Base-by-base conservation (phyloP, 1,284 basidiomycete species). In the Pascua sp. region DNA sequence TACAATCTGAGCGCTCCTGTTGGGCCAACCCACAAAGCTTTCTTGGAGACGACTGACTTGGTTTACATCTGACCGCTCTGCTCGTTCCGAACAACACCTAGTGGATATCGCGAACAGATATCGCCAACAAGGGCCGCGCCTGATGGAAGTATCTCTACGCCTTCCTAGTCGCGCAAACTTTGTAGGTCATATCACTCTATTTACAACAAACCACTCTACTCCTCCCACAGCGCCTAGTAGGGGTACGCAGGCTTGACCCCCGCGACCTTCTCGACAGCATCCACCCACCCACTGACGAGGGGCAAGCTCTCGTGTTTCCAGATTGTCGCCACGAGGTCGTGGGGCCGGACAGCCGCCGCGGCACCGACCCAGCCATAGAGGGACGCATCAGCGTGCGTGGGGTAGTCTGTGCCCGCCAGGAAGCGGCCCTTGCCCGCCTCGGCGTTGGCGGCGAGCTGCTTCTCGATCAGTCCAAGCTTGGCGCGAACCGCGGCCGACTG, bases 381-480 rank as follows among this genome's bases (percentile, higher is more conserved):
- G 15, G 51, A 44, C 5, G 60, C 49, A 47, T 61, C 60, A 16
- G 56, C 60, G 42, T 61, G 60, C 4, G 56, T 55, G 0, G 60
- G 53, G 40, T 42, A 36, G 16, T 49, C 53, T 3, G 53, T 59
- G 46, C 60, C 60, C 10, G 50, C 50, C 13, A 61, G n/a, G 47
- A 61, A 61, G 1, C 11, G 46, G 32, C 56, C 56, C 44, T 24
- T 42, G 8, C 53, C 50, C 2, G 24, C 52, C 7, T 15, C 55
- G 47, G 37, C 45, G 47, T 47, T 48, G 8, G 46, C 47, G 0
- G 47, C 47, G 47, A 54, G 53, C 36, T 39, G 24, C 41, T 32
- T 24, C 47, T 55, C 53, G 16, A 55, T 17, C 8, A 42, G 44
- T 1, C 11, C 37, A 13, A 55, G 53, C 42, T 43, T 49, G 36